Evolutionary conservation across 495 filamentous ascomycete genomes (phyloP), one percentile per base, ranked within the genome.

Genomic region (Massariosphaeria phaeospora): DNA sequence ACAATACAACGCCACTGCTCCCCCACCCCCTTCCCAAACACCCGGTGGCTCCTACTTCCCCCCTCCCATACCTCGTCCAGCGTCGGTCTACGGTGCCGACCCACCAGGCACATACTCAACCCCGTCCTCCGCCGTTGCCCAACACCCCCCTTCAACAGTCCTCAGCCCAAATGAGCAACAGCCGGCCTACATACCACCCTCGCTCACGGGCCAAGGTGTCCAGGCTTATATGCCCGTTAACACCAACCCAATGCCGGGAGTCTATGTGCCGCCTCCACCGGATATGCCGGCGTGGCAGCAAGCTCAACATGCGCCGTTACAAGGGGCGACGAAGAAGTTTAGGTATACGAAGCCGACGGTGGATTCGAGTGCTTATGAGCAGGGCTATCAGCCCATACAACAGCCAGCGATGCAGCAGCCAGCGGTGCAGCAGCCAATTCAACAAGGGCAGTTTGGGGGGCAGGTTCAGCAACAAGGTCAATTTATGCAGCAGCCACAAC

Each of bases 201-300:
- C 62, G 21, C 51, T 65, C 25, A 48, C 58, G 0, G 62, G 62
- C 10, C 58, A 65, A 34, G 62, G 62, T 9, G 59, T 65, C 7
- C 44, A 55, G 23, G 42, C 62, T 17, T 65, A 65, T 38, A 51
- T 58, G 48, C 58, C 59, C 15, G 30, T 26, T 13, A 65, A 65
- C 34, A 65, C 62, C 21, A 65, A 65, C 39, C 62, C 62, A 15
- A 30, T 58, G 18, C 59, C 62, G n/a, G 62, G 62, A 9, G 59
- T 65, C 15, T 65, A 65, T 43, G 41, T 65, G 6, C 62, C 62
- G 42, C 62, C 62, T 13, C 62, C 62, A 23, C 62, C 62, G 0
- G 62, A 65, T 41, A 54, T 65, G 44, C 62, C 62, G 38, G 62
- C 62, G 12, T 65, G 62, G 62, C 44, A 56, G 26, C 62, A 62